Conservation (phyloP, 129 eudicot species). For the Mikania micrantha region DNA sequence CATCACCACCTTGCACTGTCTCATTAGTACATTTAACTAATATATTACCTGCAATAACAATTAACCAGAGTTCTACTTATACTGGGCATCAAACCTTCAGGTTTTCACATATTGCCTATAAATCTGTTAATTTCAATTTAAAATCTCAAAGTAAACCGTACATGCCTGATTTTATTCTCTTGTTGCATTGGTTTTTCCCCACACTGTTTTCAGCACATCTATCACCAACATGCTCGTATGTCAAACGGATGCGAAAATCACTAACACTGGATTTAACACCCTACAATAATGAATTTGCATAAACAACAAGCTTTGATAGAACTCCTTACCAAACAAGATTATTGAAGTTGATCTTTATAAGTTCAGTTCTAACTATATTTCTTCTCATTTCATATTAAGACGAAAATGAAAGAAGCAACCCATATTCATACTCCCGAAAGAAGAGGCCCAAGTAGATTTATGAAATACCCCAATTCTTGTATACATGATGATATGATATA, state of each 20-base stretch:
- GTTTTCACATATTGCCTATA: background rate
- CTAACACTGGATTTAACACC: conserved; percentile 50
- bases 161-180: conserved; percentile 80
- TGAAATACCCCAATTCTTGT: background rate
- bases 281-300: conserved; percentile 39
- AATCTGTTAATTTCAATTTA: background rate
- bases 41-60: conserved; percentile 21
- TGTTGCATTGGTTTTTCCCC: conserved; percentile 49
- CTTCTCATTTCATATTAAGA: background rate
- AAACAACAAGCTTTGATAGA: conserved; percentile 13
- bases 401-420: background rate
- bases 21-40: conserved; percentile 25
- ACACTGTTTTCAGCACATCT: conserved; percentile 17
- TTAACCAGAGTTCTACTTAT: background rate
- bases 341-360: background rate
- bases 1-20: conserved; percentile 15
- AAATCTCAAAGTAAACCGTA: background rate
- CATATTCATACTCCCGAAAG: background rate
- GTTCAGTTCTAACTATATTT: background rate
- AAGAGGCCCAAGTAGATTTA: background rate
- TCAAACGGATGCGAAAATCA: conserved; percentile 70
- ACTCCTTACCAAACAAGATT: background rate
- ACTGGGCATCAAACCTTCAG: background rate
- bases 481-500: background rate
- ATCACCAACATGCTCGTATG: conserved; percentile 46